Percentiles rank a stretch among this genome's conserved stretches.
phyloP scores from a whole-genome alignment of 2,329 filamentous ascomycete species.

The Escovopsis sp. region DNA sequence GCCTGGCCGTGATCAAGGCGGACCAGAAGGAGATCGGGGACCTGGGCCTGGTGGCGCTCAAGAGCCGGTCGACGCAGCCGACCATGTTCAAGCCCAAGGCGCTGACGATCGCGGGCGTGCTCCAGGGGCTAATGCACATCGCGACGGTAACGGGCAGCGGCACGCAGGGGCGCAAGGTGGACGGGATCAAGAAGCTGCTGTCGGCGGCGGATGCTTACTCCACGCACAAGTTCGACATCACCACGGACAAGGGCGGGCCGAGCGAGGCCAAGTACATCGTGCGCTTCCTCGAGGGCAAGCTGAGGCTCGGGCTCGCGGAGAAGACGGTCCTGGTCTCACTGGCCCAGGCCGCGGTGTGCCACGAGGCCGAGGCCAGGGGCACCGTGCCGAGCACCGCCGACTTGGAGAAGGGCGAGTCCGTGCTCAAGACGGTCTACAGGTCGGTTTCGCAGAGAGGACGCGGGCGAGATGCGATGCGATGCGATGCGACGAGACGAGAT shows the following conservation, averaged over 20 bases:
- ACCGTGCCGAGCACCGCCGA: slow-evolving; percentile 60
- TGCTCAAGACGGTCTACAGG: slow-evolving; percentile 85
- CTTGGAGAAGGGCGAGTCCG: slow-evolving; percentile 68
- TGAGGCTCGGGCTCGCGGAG: slow-evolving; percentile 82
- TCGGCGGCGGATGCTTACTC: slow-evolving; percentile 69
- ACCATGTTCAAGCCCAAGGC: slow-evolving; percentile 98
- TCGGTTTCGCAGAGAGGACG: slow-evolving; percentile 20
- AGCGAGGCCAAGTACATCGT: slow-evolving; percentile 93
- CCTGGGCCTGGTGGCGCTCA: slow-evolving; percentile 83
- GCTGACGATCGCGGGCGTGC: slow-evolving; percentile 73
- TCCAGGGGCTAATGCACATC: slow-evolving; percentile 75
- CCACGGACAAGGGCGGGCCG: slow-evolving; percentile 79
- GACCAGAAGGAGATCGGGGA: slow-evolving; percentile 96
- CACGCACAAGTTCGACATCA: slow-evolving; percentile 73
- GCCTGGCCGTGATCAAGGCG: slow-evolving; percentile 75
- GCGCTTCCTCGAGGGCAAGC: slow-evolving; percentile 85
- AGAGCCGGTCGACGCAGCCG: slow-evolving; percentile 85
- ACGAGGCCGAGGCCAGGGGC: slow-evolving; percentile 60
- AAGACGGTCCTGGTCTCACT: slow-evolving; percentile 82
- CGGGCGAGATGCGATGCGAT: too few relatives aligned
- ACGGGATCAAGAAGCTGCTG: slow-evolving; percentile 91
- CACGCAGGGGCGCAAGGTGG: slow-evolving; percentile 80
- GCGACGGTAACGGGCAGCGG: slow-evolving; percentile 78
- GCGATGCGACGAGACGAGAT: too few relatives aligned
- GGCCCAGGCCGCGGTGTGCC: slow-evolving; percentile 73